These are phyloP conservation scores for Linum trigynum DNA, from an alignment of 345 rosid species.

Conservation along the genomic window DNA sequence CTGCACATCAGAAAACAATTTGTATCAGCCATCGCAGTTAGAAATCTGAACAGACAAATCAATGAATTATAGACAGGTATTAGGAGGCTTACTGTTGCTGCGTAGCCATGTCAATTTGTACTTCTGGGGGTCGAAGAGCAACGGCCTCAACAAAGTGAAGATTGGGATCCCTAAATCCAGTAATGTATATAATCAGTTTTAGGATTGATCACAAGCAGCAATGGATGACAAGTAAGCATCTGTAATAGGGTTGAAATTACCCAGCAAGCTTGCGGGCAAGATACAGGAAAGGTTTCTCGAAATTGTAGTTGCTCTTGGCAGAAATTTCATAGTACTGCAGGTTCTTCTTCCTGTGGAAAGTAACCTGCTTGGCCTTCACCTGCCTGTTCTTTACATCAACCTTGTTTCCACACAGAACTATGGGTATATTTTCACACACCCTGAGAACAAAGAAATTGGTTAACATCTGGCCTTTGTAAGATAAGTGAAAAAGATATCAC, in stretches of 20 bases:
- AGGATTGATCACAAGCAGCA: neutral
- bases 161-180: neutral
- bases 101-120: neutral
- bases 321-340: constrained; percentile 88
- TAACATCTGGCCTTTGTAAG: neutral
- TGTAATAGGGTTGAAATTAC: constrained; percentile 21
- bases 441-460: constrained; percentile 15
- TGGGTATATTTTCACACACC: constrained; percentile 88
- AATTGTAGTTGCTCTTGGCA: constrained; percentile 89
- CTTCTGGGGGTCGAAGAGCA: neutral
- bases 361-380: constrained; percentile 85
- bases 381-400: constrained; percentile 95
- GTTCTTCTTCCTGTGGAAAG: constrained; percentile 91
- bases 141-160: constrained; percentile 1
- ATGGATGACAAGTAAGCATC: neutral
- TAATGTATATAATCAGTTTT: neutral
- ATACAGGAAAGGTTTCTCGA: constrained; percentile 89
- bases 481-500: neutral
- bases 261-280: constrained; percentile 86
- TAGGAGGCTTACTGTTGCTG: constrained; percentile 1
- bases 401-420: constrained; percentile 88
- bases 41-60: too few species aligned
- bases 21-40: too few species aligned
- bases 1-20: constrained; percentile 5
- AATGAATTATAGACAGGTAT: neutral